These are phyloP conservation scores for Colletotrichum sublineola DNA, from an alignment of 2,329 filamentous ascomycete species.

Conservation along the genomic window DNA sequence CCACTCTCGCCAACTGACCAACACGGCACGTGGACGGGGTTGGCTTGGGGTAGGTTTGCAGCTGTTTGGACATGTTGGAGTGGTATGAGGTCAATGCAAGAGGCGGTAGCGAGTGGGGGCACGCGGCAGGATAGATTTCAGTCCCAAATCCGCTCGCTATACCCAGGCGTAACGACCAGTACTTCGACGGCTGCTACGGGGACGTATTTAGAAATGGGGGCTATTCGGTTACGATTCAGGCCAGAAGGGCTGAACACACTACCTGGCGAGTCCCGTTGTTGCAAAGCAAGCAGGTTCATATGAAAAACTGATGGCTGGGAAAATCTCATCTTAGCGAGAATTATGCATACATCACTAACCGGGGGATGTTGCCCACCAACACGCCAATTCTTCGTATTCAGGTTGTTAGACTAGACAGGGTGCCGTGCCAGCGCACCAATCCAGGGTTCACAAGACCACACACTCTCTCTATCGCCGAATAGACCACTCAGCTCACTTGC, in stretches of 20 bases:
- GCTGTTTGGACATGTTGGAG: not conserved
- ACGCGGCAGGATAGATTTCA: not conserved
- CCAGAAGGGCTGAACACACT: not conserved
- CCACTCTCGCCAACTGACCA: too few species aligned
- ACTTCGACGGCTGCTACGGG: not conserved
- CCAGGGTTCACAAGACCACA: constrained; percentile 12
- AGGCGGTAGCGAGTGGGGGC: not conserved
- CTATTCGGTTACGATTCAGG: not conserved
- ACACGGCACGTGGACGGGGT: too few species aligned
- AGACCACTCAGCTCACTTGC: constrained; percentile 14
- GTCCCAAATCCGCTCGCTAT: not conserved
- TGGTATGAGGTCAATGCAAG: too few species aligned
- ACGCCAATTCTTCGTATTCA: constrained; percentile 42
- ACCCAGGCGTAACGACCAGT: constrained; percentile 3
- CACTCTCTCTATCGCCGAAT: not conserved
- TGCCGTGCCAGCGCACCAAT: constrained; percentile 24
- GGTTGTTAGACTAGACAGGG: not conserved
- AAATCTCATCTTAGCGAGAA: not conserved
- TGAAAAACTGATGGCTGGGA: not conserved
- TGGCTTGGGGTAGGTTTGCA: too few species aligned
- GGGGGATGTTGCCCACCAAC: constrained; percentile 1
- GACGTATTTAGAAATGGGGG: not conserved
- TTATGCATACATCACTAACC: not conserved
- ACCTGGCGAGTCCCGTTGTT: not conserved
- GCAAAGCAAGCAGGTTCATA: too few species aligned